Conservation (phyloP, 495 filamentous ascomycete genomes). For the Durotheca rogersii region DNA sequence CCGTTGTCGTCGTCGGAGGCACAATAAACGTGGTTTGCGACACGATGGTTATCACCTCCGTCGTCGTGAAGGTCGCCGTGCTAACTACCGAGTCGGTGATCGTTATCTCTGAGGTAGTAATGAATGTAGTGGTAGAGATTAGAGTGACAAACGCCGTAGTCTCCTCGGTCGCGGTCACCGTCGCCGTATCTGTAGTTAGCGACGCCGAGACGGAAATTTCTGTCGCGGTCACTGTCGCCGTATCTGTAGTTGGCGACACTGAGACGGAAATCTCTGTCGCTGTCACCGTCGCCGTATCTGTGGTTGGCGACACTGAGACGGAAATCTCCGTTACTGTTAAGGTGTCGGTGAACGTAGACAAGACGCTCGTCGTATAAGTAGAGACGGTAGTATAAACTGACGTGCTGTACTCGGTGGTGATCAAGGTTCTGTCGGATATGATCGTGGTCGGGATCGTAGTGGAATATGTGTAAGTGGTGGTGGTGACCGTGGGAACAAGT, state of each 20-base stretch:
- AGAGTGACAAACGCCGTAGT: slow-evolving; percentile 32
- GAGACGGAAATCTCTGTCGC: slow-evolving; percentile 15
- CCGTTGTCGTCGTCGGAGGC: slow-evolving; percentile 33
- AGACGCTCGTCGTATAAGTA: slow-evolving; percentile 24
- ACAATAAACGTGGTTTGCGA: slow-evolving; percentile 30
- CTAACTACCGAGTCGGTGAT: slow-evolving; percentile 36
- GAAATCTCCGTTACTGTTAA: slow-evolving; percentile 30
- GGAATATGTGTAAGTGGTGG: slow-evolving; percentile 25
- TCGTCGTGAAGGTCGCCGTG: slow-evolving; percentile 35
- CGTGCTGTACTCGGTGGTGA: slow-evolving; percentile 28
- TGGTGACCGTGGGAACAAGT: slow-evolving; percentile 29
- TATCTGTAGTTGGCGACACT: slow-evolving; percentile 24
- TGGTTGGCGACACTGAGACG: slow-evolving; percentile 18
- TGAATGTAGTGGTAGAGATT: slow-evolving; percentile 32
- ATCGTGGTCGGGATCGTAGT: slow-evolving; percentile 37
- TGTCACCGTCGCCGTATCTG: slow-evolving; percentile 4
- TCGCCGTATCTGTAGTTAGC: slow-evolving; percentile 29
- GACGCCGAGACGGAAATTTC: slow-evolving; percentile 24
- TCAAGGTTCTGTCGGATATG: slow-evolving; percentile 28
- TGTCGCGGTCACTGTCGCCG: slow-evolving; percentile 32
- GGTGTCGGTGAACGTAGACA: slow-evolving; percentile 29
- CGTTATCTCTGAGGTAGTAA: slow-evolving; percentile 28
- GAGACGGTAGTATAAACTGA: slow-evolving; percentile 29
- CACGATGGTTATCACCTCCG: slow-evolving; percentile 30
- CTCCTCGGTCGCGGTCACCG: slow-evolving; percentile 26